A percentile compares a stretch with the other conserved stretches of the same genome.
Conservation (phyloP, 2,329 filamentous ascomycete genomes). For the Botrytis paeoniae region DNA sequence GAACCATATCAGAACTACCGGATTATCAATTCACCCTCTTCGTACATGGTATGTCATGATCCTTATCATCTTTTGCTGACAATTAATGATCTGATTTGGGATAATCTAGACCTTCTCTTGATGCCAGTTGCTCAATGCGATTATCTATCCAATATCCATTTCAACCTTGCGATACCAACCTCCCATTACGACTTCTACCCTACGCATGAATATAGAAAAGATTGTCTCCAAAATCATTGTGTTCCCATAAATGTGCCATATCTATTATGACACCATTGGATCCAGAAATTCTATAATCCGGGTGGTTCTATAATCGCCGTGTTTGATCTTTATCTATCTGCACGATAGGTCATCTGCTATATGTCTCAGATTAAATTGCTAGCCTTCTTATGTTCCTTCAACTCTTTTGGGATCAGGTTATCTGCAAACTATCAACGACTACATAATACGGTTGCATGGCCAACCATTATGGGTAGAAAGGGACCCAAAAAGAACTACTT, state of each 20-base stretch:
- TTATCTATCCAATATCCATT: neutral
- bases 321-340: neutral
- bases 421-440: too few relatives aligned
- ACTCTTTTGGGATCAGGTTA: too few relatives aligned
- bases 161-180: neutral
- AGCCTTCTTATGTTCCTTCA: too few relatives aligned
- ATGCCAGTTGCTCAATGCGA: neutral
- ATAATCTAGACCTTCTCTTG: neutral
- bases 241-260: neutral
- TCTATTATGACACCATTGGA: neutral
- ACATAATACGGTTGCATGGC: neutral
- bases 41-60: neutral
- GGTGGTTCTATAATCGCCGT: neutral
- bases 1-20: neutral
- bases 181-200: neutral
- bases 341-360: too few relatives aligned
- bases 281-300: neutral
- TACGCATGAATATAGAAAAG: neutral
- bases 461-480: neutral
- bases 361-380: too few relatives aligned
- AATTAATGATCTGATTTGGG: neutral
- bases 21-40: neutral
- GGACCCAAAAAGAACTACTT: conserved; percentile 19
- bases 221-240: neutral
- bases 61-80: neutral